These are phyloP conservation scores for Nannochloris sp. DNA, from an alignment of 139 green algal species.

Conservation along the genomic window DNA sequence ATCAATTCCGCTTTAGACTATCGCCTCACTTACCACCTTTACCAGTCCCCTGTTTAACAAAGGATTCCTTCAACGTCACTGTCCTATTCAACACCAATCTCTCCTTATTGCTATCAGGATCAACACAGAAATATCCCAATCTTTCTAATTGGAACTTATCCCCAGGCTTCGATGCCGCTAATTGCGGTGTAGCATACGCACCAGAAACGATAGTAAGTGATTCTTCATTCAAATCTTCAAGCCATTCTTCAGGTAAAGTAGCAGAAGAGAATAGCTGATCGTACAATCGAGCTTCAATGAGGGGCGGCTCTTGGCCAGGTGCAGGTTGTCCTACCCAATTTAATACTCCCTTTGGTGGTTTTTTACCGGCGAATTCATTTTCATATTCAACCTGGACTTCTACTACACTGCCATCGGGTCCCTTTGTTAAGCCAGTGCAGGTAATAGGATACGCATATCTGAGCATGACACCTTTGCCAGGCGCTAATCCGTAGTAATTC, in stretches of 20 bases:
- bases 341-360: slow-evolving; percentile 91
- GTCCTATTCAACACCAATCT: slow-evolving; percentile 89
- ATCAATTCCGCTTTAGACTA: no score
- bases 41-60: slow-evolving; percentile 19
- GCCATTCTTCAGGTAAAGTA: slow-evolving; percentile 58
- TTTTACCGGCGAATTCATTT: slow-evolving; percentile 37
- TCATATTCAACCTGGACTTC: slow-evolving; percentile 62
- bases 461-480: slow-evolving; percentile 89
- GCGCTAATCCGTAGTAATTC: slow-evolving; percentile 92
- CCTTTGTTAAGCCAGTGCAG: slow-evolving; percentile 52
- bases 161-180: slow-evolving; percentile 28
- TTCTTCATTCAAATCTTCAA: slow-evolving; percentile 78
- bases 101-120: slow-evolving; percentile 50
- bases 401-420: slow-evolving; percentile 34
- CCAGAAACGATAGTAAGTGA: slow-evolving; percentile 44
- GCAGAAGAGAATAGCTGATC: slow-evolving; percentile 72
- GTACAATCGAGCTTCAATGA: slow-evolving; percentile 76
- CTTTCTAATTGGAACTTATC: slow-evolving; percentile 92
- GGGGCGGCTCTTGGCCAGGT: slow-evolving; percentile 55
- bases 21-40: no score
- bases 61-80: slow-evolving; percentile 75
- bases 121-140: slow-evolving; percentile 86
- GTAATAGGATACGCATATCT: slow-evolving; percentile 87
- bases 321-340: slow-evolving; percentile 88
- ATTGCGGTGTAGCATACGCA: slow-evolving; percentile 27